Percentiles rank a stretch among this genome's conserved stretches.
phyloP scores from a whole-genome alignment of 352 stramenopile species.

The Pythium scleroteichum region DNA sequence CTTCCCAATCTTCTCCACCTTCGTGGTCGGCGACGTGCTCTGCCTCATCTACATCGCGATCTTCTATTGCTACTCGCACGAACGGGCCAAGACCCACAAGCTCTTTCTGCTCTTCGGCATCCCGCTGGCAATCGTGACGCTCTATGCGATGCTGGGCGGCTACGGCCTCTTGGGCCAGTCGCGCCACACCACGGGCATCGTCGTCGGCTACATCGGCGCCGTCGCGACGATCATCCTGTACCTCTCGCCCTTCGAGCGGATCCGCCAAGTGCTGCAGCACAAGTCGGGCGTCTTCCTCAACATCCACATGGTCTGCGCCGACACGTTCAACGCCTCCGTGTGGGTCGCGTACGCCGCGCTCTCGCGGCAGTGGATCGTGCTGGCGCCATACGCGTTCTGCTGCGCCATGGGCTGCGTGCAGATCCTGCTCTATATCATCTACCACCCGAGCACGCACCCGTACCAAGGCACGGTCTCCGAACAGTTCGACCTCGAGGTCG shows the following conservation, averaged over 20 bases:
- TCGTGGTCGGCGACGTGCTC: slow-evolving; percentile 41
- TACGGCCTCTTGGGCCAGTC: slow-evolving; percentile 34
- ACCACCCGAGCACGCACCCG: slow-evolving; percentile 46
- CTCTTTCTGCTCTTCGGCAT: slow-evolving; percentile 27
- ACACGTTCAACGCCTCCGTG: slow-evolving; percentile 47
- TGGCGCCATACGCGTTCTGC: slow-evolving; percentile 51
- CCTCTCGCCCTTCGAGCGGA: slow-evolving; percentile 59
- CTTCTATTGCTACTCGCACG: slow-evolving; percentile 49
- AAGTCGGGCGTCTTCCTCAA: slow-evolving; percentile 48
- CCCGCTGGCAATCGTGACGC: slow-evolving; percentile 31
- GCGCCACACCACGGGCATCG: slow-evolving; percentile 23
- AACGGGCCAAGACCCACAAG: slow-evolving; percentile 40
- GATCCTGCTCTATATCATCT: slow-evolving; percentile 45
- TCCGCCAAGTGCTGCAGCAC: slow-evolving; percentile 46
- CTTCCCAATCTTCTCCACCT: slow-evolving; percentile 55
- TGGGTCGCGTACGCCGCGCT: slow-evolving; percentile 52
- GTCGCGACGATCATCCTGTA: slow-evolving; percentile 53
- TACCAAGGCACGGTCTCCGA: slow-evolving; percentile 21
- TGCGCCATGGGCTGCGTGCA: slow-evolving; percentile 35
- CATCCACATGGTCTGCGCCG: slow-evolving; percentile 49
- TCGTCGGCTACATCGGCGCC: slow-evolving; percentile 42
- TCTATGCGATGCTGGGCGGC: slow-evolving; percentile 46
- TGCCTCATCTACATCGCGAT: slow-evolving; percentile 46
- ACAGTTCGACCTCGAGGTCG: slow-evolving; percentile 8
- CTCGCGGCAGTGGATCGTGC: slow-evolving; percentile 46